Evolutionary conservation across 805 yeast species (phyloP).

Genomic region (Barnettozyma salicaria): DNA sequence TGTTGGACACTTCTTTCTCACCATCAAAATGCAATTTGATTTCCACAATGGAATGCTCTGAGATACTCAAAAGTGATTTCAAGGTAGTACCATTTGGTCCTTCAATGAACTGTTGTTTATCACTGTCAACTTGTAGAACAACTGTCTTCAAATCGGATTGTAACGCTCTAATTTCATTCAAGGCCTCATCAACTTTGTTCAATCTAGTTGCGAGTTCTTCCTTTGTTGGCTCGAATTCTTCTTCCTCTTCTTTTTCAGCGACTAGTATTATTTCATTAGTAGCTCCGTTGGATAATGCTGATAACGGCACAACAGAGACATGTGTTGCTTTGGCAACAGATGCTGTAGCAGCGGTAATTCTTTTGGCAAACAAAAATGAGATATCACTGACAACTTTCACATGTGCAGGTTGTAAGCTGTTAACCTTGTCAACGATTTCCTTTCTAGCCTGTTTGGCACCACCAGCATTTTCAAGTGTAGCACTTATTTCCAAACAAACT

Average conservation of each 20-base stretch:
- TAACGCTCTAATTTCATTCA: constrained; percentile 53
- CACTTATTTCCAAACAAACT: constrained; percentile 59
- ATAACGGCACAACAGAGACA: constrained; percentile 56
- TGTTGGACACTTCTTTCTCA: constrained; percentile 38
- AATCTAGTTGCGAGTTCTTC: constrained; percentile 54
- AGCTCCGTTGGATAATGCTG: constrained; percentile 39
- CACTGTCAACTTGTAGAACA: constrained; percentile 44
- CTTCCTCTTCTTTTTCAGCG: constrained; percentile 38
- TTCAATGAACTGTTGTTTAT: constrained; percentile 51
- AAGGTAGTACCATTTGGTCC: constrained; percentile 62
- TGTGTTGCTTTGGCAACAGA: constrained; percentile 39
- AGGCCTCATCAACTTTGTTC: constrained; percentile 44
- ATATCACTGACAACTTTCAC: constrained; percentile 56
- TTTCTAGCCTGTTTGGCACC: constrained; percentile 62
- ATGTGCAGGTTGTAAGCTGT: constrained; percentile 61
- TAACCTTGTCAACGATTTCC: constrained; percentile 66
- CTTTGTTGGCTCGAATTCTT: constrained; percentile 68
- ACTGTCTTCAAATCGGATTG: constrained; percentile 48
- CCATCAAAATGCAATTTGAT: constrained; percentile 42
- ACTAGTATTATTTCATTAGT: constrained; percentile 48
- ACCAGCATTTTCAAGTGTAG: constrained; percentile 39
- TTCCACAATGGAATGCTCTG: constrained; percentile 29
- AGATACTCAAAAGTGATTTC: constrained; percentile 31
- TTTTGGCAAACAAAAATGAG: constrained; percentile 50
- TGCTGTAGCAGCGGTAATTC: constrained; percentile 38